Conservation (phyloP, 805 yeast species). For the Blastobotrys terrestris region DNA sequence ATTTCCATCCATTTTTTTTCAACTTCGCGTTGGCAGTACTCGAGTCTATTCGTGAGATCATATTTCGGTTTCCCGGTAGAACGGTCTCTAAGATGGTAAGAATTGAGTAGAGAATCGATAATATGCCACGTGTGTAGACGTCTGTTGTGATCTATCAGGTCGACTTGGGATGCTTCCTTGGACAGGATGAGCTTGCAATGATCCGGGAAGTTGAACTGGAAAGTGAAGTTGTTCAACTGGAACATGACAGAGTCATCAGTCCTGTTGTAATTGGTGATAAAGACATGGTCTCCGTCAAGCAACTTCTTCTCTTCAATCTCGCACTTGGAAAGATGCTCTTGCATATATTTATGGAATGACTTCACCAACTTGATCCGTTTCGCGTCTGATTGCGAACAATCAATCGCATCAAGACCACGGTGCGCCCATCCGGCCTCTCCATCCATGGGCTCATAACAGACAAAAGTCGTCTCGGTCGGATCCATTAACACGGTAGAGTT, state of each 20-base stretch:
- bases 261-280: conserved; percentile 77
- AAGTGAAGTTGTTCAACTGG: conserved; percentile 84
- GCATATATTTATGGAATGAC: conserved; percentile 88
- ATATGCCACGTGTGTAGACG: conserved; percentile 19
- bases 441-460: neutral
- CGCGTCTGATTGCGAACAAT: conserved; percentile 17
- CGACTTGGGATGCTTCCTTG: conserved; percentile 65
- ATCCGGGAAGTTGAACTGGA: conserved; percentile 93
- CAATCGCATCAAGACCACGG: conserved; percentile 39
- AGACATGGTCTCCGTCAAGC: conserved; percentile 32
- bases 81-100: neutral
- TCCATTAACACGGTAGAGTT: conserved; percentile 66
- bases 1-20: conserved; percentile 9
- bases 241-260: conserved; percentile 80
- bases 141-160: conserved; percentile 51
- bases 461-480: conserved; percentile 22
- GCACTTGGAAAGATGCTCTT: conserved; percentile 51
- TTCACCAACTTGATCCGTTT: conserved; percentile 70
- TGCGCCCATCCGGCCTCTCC: conserved; percentile 20
- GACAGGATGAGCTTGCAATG: conserved; percentile 84
- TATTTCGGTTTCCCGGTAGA: conserved; percentile 6
- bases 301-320: conserved; percentile 7
- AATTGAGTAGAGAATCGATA: conserved; percentile 1
- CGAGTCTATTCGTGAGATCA: conserved; percentile 10
- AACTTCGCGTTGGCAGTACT: conserved; percentile 8